Evolutionary conservation across 202 grass and related monocot genomes (phyloP).

Genomic region (Digitaria exilis): DNA sequence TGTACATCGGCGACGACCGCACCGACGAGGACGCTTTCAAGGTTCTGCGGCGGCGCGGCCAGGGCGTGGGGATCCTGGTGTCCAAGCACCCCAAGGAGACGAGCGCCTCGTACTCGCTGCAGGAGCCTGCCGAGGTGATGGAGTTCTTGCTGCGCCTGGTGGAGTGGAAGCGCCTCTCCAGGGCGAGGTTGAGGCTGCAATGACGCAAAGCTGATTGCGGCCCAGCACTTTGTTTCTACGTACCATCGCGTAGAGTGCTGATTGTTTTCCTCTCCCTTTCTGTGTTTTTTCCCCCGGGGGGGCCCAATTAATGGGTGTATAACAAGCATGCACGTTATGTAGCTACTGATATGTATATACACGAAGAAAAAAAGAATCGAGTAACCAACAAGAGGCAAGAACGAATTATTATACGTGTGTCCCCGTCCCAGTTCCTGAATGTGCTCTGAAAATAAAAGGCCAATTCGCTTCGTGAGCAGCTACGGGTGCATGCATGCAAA

Average conservation of each 20-base stretch:
- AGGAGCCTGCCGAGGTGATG: conserved; percentile 92
- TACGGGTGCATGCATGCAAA: too few species aligned
- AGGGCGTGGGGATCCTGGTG: conserved; percentile 87
- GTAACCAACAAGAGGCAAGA: conserved; percentile 26
- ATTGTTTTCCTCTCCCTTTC: background rate
- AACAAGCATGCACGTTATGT: conserved; percentile 33
- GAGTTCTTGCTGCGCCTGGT: conserved; percentile 81
- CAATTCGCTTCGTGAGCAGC: too few species aligned
- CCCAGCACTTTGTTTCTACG: too few species aligned
- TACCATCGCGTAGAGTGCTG: background rate
- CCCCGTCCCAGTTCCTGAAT: background rate
- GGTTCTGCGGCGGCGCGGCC: conserved; percentile 66
- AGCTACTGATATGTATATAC: background rate
- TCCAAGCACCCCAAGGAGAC: conserved; percentile 91
- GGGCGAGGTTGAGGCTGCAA: background rate
- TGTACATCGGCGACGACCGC: conserved; percentile 94
- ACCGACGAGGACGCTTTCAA: conserved; percentile 98
- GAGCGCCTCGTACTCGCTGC: conserved; percentile 76
- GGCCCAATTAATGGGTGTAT: background rate
- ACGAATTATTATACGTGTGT: background rate
- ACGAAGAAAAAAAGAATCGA: conserved; percentile 14
- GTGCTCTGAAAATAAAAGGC: too few species aligned
- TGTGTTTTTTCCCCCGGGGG: background rate
- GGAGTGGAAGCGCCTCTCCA: conserved; percentile 73
- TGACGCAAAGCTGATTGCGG: background rate